A percentile compares a stretch with the other conserved stretches of the same genome.
phyloP scores from a whole-genome alignment of 176 grass and related monocot species.

The Typha latifolia region DNA sequence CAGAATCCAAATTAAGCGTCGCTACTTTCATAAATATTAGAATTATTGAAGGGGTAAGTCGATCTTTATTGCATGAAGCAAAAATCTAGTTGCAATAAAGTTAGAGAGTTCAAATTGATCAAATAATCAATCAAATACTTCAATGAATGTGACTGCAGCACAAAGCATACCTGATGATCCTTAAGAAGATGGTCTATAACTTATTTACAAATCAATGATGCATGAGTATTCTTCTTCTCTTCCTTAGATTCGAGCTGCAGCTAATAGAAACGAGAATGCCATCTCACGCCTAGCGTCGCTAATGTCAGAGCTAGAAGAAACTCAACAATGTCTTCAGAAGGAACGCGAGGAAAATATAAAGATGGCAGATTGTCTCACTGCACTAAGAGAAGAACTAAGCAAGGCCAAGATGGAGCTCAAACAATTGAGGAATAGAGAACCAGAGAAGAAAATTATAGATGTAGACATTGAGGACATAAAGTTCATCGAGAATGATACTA shows the following conservation, averaged over 20 bases:
- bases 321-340: conserved; percentile 44
- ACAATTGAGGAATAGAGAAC: conserved; percentile 39
- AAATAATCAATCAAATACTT: too few relatives aligned
- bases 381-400: conserved; percentile 55
- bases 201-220: too few relatives aligned
- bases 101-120: background rate
- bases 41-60: background rate
- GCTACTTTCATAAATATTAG: too few relatives aligned
- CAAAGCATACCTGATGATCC: too few relatives aligned
- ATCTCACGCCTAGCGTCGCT: conserved; percentile 1
- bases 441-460: conserved; percentile 34
- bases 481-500: conserved; percentile 35
- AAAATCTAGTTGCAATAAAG: background rate
- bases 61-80: too few relatives aligned
- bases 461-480: conserved; percentile 49
- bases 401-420: conserved; percentile 51
- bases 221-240: background rate
- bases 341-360: conserved; percentile 49
- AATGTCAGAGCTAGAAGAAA: conserved; percentile 38
- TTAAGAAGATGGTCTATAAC: too few relatives aligned
- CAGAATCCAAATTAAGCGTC: too few relatives aligned
- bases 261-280: conserved; percentile 18
- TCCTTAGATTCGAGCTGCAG: conserved; percentile 18
- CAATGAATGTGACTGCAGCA: too few relatives aligned
- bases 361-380: conserved; percentile 54